Evolutionary conservation across 257 asterid species (phyloP), one percentile per base, ranked within the genome.

Genomic region (Galeopsis tetrahit): DNA sequence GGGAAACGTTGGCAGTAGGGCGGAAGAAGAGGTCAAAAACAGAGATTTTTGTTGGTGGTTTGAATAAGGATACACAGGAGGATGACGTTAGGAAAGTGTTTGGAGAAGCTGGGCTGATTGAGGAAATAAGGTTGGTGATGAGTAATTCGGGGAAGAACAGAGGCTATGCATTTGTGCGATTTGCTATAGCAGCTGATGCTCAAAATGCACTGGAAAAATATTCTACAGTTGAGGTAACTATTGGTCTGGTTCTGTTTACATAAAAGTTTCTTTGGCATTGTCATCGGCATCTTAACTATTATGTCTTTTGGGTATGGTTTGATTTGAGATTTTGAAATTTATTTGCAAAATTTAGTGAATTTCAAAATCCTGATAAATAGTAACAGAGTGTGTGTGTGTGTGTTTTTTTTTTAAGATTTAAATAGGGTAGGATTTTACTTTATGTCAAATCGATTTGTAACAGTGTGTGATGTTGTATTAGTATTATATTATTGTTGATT

Each of bases 141-240:
- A 79, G 83, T 42, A 79, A 73, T 55, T 72, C 93, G 0, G 85
- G 87, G 53, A 88, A 80, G 86, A 88, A 82, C 62, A 90, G 82
- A 72, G 96, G 96, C 17, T 90, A 74, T 73, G 97, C 96, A 28
- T 88, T 90, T 73, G 78, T 90, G 72, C 81, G 79, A 51, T 90
- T 80, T 77, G 86, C 85, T 72, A 83, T 87, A 33, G 90, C 93
- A 32, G 85, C 82, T 73, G 90, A 85, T 82, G 93, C 96, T 32
- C 85, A 73, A 72, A 85, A 78, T 66, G 96, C 93, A n/a, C 76
- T 90, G 74, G 66, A 71, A 55, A 88, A 71, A 70, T 84, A 70
- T 70, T 67, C 89, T 70, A 72, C 79, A 68, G 89, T 81, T 81
- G 82, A 88, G 90, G 97, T 90, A 87, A 77, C 63, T 34, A 21